Base-by-base conservation (phyloP, 2,329 filamentous ascomycete genomes). In the Coleophoma eucalyptorum region DNA sequence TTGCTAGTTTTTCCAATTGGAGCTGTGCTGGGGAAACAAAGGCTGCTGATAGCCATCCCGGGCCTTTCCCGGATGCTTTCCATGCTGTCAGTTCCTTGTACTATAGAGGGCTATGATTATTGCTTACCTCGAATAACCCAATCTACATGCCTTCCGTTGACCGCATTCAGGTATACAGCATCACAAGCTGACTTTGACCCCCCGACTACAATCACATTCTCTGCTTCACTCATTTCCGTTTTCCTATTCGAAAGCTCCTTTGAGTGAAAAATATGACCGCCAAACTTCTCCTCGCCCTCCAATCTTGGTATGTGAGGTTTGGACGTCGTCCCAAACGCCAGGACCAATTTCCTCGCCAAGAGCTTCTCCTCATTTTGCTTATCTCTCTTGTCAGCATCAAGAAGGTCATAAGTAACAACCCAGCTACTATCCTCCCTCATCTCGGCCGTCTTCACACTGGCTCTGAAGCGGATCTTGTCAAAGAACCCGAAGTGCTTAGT, bases 1-100 rank as follows among this genome's bases (percentile, higher is more conserved):
- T 78, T 4, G 85, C 76, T 4, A 90, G 74, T 58, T 84, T 81
- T 66, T 89, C 86, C 0, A 89, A 69, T 76, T 80, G 82, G 48
- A 76, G 77, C 63, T 83, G 83, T n/a, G 87, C 61, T 0, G 84
- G 84, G 1, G 84, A 87, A 16, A 89, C 83, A 48, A 80, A 81
- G 1, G 78, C 67, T 2, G 80, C 79, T 0, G 79, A 67, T 63
- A 86, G 71, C 73, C 73, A 86, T 0, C 72, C 70, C 0, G 83
- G 80, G 0, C 83, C 83, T 50, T 80, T 75, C 2, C 81, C 80
- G 19, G 67, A 72, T n/a, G 69, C 18, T 38, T 5, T 8, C 26
- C 7, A 8, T 5, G 13, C 16, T 5, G 35, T 38, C 35, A 38
- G 16, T 15, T 18, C 35, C 16, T 38, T 26, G 6, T 8, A 26